Base-by-base conservation (phyloP, 2,329 filamentous ascomycete genomes). In the Stagonosporopsis vannaccii region DNA sequence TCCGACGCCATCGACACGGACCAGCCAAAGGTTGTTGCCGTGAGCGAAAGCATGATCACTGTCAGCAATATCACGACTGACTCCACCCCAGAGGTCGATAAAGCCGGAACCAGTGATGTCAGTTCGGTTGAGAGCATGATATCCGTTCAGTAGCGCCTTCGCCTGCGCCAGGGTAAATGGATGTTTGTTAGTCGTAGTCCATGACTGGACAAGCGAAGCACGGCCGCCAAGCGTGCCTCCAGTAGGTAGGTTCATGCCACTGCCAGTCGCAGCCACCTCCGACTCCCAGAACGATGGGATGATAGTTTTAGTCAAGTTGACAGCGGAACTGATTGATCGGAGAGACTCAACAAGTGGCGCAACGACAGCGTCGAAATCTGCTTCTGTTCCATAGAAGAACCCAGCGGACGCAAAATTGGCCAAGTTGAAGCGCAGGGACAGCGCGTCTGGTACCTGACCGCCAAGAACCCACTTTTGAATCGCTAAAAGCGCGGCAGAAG, bases 1-100 rank as follows among this genome's bases (percentile, higher is more conserved):
- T 23, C 43, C 60, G 11, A 61, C 55, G 23, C 62, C 64, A 17
- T 67, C 62, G 22, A 62, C 60, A n/a, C 64, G 64, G n/a, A 67
- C 51, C 12, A 67, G 51, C 64, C 64, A 67, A 8, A 65, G 62
- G 37, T 66, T 66, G 17, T 64, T 58, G 23, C 60, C 59, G 30
- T 67, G 59, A 4, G 51, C 57, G 32, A 58, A 56, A 22, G 50
- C 46, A 20, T 61, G 54, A 13, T 66, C 60, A 1, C 45, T 54
- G 37, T 67, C 63, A 4, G 53, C 46, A 15, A 62, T 35, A 15
- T 64, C 36, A 37, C 52, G 59, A 22, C 53, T 52, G 20, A 62
- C 48, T 17, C 64, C 64, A 19, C 62, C 64, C 64, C 62, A 66
- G 0, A 67, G 51, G 26, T 67, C 64, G 15, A 67, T 30, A 37